Base-by-base conservation (phyloP, 2,329 filamentous ascomycete genomes). In the Helotiales sp. region DNA sequence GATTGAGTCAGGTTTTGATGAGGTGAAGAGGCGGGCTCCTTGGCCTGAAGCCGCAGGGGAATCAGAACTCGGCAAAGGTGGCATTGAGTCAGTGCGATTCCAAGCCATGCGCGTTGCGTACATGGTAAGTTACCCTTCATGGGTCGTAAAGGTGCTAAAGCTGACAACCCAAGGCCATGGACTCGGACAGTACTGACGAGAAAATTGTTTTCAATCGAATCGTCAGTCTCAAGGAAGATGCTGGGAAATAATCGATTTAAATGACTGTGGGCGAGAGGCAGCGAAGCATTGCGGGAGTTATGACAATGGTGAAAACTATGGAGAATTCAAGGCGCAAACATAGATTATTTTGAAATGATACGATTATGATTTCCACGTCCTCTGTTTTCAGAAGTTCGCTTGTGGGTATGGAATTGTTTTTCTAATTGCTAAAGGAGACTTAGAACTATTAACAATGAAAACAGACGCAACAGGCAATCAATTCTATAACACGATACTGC, bases 21-120 rank as follows among this genome's bases (percentile, higher is more conserved):
- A 96, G 69, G 83, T 98, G 29, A 82, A 78, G 65, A 75, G 77
- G 42, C 78, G 86, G 27, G 91, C 90, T 3, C 91, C 91, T 5
- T 96, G 91, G 91, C 91, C 91, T 1, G 87, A 89, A 72, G 84
- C 87, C 38, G 68, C 70, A 34, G 89, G 89, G 10, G 90, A 92
- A 72, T 82, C 77, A 59, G 81, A 84, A 64, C 76, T 81, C 57
- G 82, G 81, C 10, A 82, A 81, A 64, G 79, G 79, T 10, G 88
- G 87, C 1, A 83, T 84, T 24, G 90, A 91, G 75, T 88, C 81
- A 54, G 88, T 97, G 6, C 81, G 93, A 48, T 98, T 98, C 81
- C 93, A 98, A 79, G 93, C 86, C 2, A 86, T 96, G 81, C 83
- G 93, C 25, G 89, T 93, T 44, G 93, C 88, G 9, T 96, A 96